Evolutionary conservation across 1,284 basidiomycete genomes (phyloP).

Genomic region (Schizophyllum commune): DNA sequence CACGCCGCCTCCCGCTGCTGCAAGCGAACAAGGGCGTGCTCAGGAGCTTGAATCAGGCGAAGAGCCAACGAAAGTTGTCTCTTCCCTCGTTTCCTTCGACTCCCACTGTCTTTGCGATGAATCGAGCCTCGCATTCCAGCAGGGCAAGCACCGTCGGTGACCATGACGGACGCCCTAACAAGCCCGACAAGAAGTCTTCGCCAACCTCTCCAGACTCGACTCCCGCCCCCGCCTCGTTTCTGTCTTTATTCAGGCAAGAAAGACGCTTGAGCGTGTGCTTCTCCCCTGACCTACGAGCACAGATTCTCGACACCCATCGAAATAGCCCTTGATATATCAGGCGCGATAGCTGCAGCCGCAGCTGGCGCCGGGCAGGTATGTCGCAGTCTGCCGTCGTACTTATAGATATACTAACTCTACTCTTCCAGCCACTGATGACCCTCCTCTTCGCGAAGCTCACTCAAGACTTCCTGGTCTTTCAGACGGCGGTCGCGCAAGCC

Average conservation of each 20-base stretch:
- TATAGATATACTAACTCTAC: neutral
- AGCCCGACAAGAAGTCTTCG: neutral
- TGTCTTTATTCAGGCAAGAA: slow-evolving; percentile 8
- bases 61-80: neutral
- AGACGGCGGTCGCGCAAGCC: slow-evolving; percentile 22
- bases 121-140: neutral
- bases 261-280: neutral
- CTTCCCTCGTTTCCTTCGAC: neutral
- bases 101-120: neutral
- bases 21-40: too few relatives aligned
- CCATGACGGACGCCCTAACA: neutral
- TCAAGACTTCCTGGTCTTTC: slow-evolving; percentile 66
- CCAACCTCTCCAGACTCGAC: neutral
- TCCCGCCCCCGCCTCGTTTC: slow-evolving; percentile 6
- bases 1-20: too few relatives aligned
- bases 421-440: slow-evolving; percentile 66
- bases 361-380: slow-evolving; percentile 72
- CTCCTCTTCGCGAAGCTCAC: slow-evolving; percentile 77
- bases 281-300: neutral
- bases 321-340: slow-evolving; percentile 52
- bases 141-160: neutral
- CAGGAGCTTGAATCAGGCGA: too few relatives aligned
- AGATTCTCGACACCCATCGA: slow-evolving; percentile 68
- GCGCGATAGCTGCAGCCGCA: slow-evolving; percentile 56
- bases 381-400: neutral